Conservation (phyloP, 2,329 filamentous ascomycete genomes). For the Beauveria medogensis region DNA sequence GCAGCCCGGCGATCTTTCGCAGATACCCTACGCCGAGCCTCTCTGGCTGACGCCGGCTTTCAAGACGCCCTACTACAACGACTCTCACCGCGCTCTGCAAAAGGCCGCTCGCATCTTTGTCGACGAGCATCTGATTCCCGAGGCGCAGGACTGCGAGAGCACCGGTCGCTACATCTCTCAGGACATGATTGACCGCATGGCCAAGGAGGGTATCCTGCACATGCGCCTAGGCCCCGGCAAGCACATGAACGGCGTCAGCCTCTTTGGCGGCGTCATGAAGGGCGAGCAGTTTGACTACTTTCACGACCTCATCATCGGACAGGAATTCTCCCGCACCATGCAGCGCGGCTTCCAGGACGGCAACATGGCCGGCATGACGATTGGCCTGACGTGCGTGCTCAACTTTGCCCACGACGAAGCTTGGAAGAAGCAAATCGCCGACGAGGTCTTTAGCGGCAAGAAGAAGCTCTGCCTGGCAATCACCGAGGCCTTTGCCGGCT, state of each 20-base stretch:
- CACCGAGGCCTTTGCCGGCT: slow-evolving; percentile 79
- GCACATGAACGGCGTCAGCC: slow-evolving; percentile 63
- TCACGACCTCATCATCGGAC: slow-evolving; percentile 68
- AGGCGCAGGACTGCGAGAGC: slow-evolving; percentile 68
- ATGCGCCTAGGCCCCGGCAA: slow-evolving; percentile 80
- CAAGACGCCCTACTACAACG: slow-evolving; percentile 73
- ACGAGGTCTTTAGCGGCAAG: slow-evolving; percentile 67
- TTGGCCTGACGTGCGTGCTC: slow-evolving; percentile 69
- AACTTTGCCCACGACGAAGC: slow-evolving; percentile 65
- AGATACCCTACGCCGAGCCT: slow-evolving; percentile 78
- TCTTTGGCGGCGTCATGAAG: slow-evolving; percentile 62
- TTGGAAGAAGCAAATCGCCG: slow-evolving; percentile 58
- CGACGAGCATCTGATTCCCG: slow-evolving; percentile 61
- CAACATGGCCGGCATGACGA: slow-evolving; percentile 80
- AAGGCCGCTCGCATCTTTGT: slow-evolving; percentile 65
- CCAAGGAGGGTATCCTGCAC: slow-evolving; percentile 63
- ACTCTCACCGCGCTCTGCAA: slow-evolving; percentile 61
- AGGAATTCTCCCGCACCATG: slow-evolving; percentile 65
- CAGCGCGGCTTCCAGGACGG: slow-evolving; percentile 79
- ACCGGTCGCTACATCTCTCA: slow-evolving; percentile 64
- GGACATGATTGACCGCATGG: slow-evolving; percentile 71
- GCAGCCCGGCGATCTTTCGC: slow-evolving; percentile 61
- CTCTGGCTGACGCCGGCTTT: slow-evolving; percentile 73
- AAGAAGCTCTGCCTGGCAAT: slow-evolving; percentile 88
- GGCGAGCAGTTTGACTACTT: slow-evolving; percentile 83